Base-by-base conservation (phyloP, 306 rosid species). In the Quercus mongolica region DNA sequence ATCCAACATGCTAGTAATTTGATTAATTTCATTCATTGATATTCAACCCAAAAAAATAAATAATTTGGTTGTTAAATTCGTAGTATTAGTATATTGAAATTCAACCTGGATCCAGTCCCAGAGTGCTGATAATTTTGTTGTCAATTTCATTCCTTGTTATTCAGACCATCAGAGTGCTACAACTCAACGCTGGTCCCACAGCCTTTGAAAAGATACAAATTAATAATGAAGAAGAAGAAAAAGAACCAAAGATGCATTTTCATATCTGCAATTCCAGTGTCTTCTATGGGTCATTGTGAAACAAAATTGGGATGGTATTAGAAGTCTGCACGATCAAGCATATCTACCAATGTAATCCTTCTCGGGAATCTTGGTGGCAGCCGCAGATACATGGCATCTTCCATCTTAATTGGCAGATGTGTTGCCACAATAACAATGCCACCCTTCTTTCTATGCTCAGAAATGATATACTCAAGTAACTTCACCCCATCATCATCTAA, bases 301-400 rank as follows among this genome's bases (percentile, higher is more conserved):
- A 38, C 9, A 73, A 75, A 71, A 56, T 54, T n/a, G 61, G 68
- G 51, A 71, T 23, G 69, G 46, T 75, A 75, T 71, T 71, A 79
- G 57, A 90, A 79, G 76, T 90, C 94, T 0, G 56, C 15, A 11
- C 97, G 89, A 68, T 86, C 97, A 71, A 90, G 93, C 97, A 92
- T 92, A 65, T 92, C 97, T n/a, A 75, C 87, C 35, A 80, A 74
- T 1, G 96, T 89, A 89, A 92, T 89, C 83, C 92, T 88, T 83
- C 97, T 86, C 0, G 96, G 98, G 84, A 94, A 94, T 82, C 98
- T 92, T 20, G 98, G 92, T 5, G 98, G 98, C 70, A 94, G 86
- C 88, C 84, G 89, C 84, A 90, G 81, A 75, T 77, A 12, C 96
- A 88, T 84, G 71, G 94, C 80, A 71, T 94, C 98, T 67, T 90